Evolutionary conservation across 768 basidiomycete genomes (phyloP), one percentile per base, ranked within the genome.

Genomic region (Tephrocybe sp.): DNA sequence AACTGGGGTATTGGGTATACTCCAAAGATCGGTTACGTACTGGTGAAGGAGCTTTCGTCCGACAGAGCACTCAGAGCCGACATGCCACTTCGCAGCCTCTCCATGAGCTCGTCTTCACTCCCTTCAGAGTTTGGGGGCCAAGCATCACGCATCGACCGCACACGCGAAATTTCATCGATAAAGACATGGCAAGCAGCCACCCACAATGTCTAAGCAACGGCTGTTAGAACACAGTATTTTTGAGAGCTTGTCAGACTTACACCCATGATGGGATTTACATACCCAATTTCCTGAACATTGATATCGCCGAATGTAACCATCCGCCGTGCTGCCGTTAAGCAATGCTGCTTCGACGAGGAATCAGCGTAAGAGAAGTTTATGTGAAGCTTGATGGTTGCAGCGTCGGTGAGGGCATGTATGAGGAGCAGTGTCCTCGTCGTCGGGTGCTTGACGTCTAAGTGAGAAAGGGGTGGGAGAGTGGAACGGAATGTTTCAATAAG

Each of bases 361-460:
- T 73, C 67, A 5, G 69, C 60, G 49, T 75, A 74, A 7, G 72
- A 67, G 56, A 79, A 80, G 5, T 71, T 69, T 49, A 69, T 69
- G 42, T 81, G 77, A 19, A 83, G 71, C 59, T 78, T 78, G 58
- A 82, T 79, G 3, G 69, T 70, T 27, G 80, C 77, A 1, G 73
- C 72, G 26, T 77, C 69, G 15, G 73, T 68, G 16, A 83, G 64
- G 21, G 76, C 71, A 57, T 79, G 79, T 2, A 72, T 74, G 26
- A 82, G 62, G 21, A 78, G 53, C n/a, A 74, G 49, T 22, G 64
- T 67, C 16, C 77, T 67, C 4, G 68, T 60, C 11, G 53, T 49
- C n/a, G 71, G 64, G 40, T 74, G 63, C 42, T 62, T 63, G n/a
- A 64, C 37, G 30, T 67, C 61, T 32, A 66, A 58, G 27, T 67